Base-by-base conservation (phyloP, 2,329 filamentous ascomycete species). In the Neopestalotiopsis rosae region DNA sequence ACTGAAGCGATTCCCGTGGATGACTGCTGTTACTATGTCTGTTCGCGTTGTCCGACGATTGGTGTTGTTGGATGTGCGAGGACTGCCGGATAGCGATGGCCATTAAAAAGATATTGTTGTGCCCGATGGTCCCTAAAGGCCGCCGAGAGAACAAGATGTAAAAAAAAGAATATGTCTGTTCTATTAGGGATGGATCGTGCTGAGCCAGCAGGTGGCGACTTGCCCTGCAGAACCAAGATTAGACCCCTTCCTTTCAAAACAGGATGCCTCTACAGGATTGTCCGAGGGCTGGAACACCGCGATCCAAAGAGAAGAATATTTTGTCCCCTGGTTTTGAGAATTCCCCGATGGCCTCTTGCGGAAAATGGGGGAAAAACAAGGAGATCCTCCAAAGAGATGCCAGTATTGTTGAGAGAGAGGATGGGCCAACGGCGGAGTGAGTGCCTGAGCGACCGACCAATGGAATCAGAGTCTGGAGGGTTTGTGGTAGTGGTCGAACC, bases 71-170 rank as follows among this genome's bases (percentile, higher is more conserved):
- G 70, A 77, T 75, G 72, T 79, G 76, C 69, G 72, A 72, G 69
- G 75, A 71, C 67, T 74, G 74, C 71, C 74, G 74, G 74, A 74
- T 72, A 72, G 77, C 76, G 73, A 79, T 77, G 77, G 77, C 79
- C 79, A 80, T 82, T 75, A 77, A 80, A 68, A 32, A 30, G 14
- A 34, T 28, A 28, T 34, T 61, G 34, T 61, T 38, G 17, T 61
- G 65, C 57, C 17, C 32, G 24, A 61, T 20, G 65, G 52, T 59
- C 42, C 45, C 52, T 34, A 24, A 58, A 49, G 65, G 65, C 59
- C 59, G 32, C 20, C 59, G 45, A 52, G 32, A 65, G 45, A 38
- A 28, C 24, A 28, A 28, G 24, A 28, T 28, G 24, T 10, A 38
- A 38, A 20, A 52, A 32, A 30, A 61, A 42, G 65, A 4, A 67